Percentiles rank a stretch among this genome's conserved stretches.
These are phyloP conservation scores for Caloboletus firmus DNA, from an alignment of 1,284 basidiomycete genomes.

Conservation along the genomic window DNA sequence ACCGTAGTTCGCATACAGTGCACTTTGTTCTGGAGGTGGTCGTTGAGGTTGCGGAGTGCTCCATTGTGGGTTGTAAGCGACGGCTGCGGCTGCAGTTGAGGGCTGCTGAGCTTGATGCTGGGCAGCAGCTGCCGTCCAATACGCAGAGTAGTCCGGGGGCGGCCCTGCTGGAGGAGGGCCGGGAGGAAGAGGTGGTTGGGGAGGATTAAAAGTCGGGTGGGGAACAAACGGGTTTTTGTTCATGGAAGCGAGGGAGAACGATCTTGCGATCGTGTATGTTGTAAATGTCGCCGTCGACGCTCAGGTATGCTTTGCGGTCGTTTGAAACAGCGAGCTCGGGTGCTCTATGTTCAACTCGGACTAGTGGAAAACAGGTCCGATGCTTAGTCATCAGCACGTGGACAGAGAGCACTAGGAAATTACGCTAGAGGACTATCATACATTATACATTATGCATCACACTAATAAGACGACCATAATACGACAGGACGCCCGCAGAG, in stretches of 20 bases:
- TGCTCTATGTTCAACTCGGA: background rate
- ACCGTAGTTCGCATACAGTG: constrained; percentile 81
- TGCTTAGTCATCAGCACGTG: constrained; percentile 27
- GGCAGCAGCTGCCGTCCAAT: constrained; percentile 66
- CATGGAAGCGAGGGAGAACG: constrained; percentile 41
- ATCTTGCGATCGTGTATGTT: constrained; percentile 16
- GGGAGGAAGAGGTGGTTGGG: constrained; percentile 74
- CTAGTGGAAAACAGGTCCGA: constrained; percentile 17
- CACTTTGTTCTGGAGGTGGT: constrained; percentile 70
- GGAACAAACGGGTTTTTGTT: constrained; percentile 81
- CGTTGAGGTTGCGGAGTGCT: constrained; percentile 57
- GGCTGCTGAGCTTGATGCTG: constrained; percentile 46
- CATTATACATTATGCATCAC: too few relatives aligned
- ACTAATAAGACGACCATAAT: background rate
- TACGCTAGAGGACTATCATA: too few relatives aligned
- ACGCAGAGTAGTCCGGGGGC: constrained; percentile 73
- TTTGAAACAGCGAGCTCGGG: constrained; percentile 25
- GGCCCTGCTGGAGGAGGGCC: constrained; percentile 72
- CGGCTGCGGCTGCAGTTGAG: constrained; percentile 34
- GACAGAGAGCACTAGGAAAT: too few relatives aligned
- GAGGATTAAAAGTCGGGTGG: constrained; percentile 62
- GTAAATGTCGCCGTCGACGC: constrained; percentile 7
- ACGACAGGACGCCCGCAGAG: background rate
- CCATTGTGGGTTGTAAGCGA: constrained; percentile 66
- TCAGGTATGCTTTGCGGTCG: constrained; percentile 20